Evolutionary conservation across 108 stramenopile species (phyloP).

Genomic region (Cylindrotheca fusiformis): DNA sequence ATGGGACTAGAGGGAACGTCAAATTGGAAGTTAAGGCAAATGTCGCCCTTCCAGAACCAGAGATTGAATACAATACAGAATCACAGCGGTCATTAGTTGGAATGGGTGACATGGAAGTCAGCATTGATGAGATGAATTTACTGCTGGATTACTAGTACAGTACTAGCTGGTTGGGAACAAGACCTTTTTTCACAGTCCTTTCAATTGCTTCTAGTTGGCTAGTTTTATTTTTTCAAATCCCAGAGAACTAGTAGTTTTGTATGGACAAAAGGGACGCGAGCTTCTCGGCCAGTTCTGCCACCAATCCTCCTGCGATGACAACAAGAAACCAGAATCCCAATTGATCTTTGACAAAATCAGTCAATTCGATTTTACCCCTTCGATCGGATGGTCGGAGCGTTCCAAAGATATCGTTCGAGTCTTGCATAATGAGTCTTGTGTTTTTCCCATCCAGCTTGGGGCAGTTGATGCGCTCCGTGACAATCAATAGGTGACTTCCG

Average conservation of each 20-base stretch:
- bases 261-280: constrained; percentile 28
- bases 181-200: too few species aligned
- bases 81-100: constrained; percentile 54
- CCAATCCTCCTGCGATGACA: constrained; percentile 36
- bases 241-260: too few species aligned
- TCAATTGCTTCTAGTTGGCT: too few species aligned
- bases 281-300: constrained; percentile 47
- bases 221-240: too few species aligned
- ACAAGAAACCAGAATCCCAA: constrained; percentile 43
- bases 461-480: constrained; percentile 66
- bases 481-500: constrained; percentile 58
- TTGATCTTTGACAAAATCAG: constrained; percentile 36
- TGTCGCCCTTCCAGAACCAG: constrained; percentile 70
- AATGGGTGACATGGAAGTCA: constrained; percentile 72
- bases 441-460: constrained; percentile 58
- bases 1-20: constrained; percentile 50
- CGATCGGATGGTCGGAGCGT: constrained; percentile 14
- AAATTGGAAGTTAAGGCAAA: constrained; percentile 73
- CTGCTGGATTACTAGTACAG: constrained; percentile 55
- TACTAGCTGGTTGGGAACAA: neutral
- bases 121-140: constrained; percentile 70
- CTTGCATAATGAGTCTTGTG: constrained; percentile 36
- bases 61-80: constrained; percentile 65
- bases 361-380: constrained; percentile 9
- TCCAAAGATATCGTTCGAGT: constrained; percentile 23